Evolutionary conservation across 345 rosid species (phyloP).

Genomic region (Eucalyptus coolabah): DNA sequence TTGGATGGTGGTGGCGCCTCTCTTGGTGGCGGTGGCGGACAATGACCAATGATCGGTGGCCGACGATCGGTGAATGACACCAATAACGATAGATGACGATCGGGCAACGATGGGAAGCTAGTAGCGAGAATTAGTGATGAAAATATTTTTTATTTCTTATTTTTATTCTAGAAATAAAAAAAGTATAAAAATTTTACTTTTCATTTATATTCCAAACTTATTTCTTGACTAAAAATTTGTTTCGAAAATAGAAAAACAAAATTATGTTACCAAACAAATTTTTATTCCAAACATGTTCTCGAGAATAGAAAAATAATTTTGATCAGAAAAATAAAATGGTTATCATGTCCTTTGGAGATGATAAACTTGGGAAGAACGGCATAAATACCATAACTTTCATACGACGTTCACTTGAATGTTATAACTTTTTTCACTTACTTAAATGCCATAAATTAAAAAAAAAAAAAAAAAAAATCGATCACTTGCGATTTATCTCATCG

Average conservation of each 20-base stretch:
- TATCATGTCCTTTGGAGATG: rapidly evolving
- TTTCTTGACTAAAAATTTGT: no score
- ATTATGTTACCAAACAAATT: rapidly evolving
- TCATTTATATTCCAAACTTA: no score
- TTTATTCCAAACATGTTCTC: no score
- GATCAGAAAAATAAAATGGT: rapidly evolving
- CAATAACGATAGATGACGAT: rapidly evolving
- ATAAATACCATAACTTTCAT: rapidly evolving
- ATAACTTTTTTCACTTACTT: no score
- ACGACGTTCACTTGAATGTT: rapidly evolving
- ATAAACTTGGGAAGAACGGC: no score
- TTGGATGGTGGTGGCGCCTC: rapidly evolving
- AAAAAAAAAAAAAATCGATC: rapidly evolving
- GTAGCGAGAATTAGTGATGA: rapidly evolving
- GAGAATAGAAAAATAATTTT: no score
- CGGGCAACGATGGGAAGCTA: no score
- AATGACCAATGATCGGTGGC: rapidly evolving
- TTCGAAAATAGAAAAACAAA: no score
- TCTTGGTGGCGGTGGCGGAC: rapidly evolving
- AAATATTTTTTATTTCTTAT: no score
- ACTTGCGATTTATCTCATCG: rapidly evolving
- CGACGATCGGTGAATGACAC: rapidly evolving
- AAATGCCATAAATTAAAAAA: rapidly evolving
- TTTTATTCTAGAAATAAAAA: no score
- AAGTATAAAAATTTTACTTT: rapidly evolving